phyloP scores from a whole-genome alignment of 2,329 filamentous ascomycete genomes.

The Phyllosticta capitalensis region DNA sequence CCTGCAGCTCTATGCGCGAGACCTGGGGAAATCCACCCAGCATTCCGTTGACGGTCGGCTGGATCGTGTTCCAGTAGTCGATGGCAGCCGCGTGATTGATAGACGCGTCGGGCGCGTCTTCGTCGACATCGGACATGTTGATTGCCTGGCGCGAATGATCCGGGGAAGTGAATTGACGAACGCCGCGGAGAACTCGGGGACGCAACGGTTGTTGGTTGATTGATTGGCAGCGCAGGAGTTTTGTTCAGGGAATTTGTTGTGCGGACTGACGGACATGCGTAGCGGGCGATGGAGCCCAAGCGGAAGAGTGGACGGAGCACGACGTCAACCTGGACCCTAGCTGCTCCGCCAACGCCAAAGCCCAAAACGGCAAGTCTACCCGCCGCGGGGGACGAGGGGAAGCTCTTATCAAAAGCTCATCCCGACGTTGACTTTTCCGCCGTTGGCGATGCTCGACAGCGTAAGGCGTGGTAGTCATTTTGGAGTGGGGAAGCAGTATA shows the following conservation, averaged over 20 bases:
- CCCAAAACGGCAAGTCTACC: conserved; percentile 1
- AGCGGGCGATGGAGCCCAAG: neutral
- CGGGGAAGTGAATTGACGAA: neutral
- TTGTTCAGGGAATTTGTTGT: neutral
- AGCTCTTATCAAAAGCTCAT: neutral
- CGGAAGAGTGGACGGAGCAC: neutral
- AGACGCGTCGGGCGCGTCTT: conserved; percentile 29
- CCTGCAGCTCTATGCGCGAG: conserved; percentile 61
- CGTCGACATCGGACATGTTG: conserved; percentile 11
- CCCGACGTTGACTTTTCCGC: neutral
- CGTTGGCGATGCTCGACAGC: neutral
- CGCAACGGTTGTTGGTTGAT: neutral
- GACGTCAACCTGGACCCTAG: neutral
- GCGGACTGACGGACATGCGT: neutral
- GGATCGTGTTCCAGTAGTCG: conserved; percentile 44
- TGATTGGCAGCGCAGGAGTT: neutral
- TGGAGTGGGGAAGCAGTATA: neutral
- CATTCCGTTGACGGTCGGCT: conserved; percentile 59
- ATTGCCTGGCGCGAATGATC: neutral
- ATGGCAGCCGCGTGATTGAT: conserved; percentile 37
- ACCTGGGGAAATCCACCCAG: conserved; percentile 65
- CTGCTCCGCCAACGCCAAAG: neutral
- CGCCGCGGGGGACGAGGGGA: neutral
- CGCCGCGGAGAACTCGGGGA: neutral
- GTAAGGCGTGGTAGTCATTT: neutral